A percentile compares a stretch with the other conserved stretches of the same genome.
phyloP scores from a whole-genome alignment of 2,329 filamentous ascomycete genomes.

The Tolypocladium tundrense region DNA sequence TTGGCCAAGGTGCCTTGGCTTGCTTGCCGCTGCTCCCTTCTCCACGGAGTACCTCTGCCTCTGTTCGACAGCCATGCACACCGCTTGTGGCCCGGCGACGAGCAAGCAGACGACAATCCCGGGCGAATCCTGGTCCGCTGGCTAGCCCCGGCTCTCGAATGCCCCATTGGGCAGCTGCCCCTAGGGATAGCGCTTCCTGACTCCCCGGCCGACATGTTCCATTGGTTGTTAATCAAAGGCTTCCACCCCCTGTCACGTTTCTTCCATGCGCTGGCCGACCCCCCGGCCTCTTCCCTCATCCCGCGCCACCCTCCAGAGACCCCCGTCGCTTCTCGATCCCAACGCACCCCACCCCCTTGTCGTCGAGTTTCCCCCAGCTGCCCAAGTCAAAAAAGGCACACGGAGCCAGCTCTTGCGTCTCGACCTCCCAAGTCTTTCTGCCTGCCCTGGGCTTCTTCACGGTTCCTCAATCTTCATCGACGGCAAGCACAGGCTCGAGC shows the following conservation, averaged over 20 bases:
- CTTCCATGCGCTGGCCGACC: conserved; percentile 36
- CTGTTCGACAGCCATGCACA: conserved; percentile 13
- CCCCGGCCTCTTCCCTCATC: conserved; percentile 16
- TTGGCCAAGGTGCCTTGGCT: background rate
- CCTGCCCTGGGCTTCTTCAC: background rate
- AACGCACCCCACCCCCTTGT: conserved; percentile 2
- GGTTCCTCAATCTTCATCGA: conserved; percentile 2
- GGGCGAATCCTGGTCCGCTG: conserved; percentile 28
- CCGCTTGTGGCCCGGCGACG: conserved; percentile 23
- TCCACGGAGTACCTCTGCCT: background rate
- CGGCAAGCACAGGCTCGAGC: background rate
- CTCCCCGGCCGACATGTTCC: conserved; percentile 22
- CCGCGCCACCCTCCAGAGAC: conserved; percentile 10
- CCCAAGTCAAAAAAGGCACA: conserved; percentile 6
- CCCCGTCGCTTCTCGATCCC: background rate
- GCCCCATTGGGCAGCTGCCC: conserved; percentile 39
- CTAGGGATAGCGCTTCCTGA: conserved; percentile 23
- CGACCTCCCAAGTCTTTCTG: background rate
- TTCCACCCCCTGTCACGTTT: conserved; percentile 38
- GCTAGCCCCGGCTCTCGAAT: conserved; percentile 36
- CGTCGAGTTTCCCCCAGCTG: conserved; percentile 2
- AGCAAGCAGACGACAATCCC: conserved; percentile 16
- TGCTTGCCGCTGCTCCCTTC: background rate
- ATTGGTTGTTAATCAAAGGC: conserved; percentile 45
- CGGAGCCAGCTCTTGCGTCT: background rate